phyloP scores from a whole-genome alignment of 345 rosid species.

The Gossypium raimondii region DNA sequence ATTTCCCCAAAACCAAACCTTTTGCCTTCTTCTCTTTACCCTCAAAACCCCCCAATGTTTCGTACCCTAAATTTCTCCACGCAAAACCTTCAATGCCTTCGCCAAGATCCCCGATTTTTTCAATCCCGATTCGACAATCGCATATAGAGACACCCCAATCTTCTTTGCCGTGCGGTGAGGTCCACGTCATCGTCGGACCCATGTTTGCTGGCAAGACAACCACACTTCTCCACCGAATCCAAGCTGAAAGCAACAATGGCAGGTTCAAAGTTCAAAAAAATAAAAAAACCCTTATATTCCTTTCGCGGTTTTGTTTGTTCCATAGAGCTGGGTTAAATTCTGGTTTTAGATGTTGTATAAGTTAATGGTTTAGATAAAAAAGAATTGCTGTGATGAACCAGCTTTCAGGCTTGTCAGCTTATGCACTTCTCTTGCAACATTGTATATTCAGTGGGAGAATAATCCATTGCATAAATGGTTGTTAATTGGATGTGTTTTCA shows the following conservation, averaged over 20 bases:
- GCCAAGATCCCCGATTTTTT: constrained; percentile 10
- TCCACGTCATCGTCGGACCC: constrained; percentile 77
- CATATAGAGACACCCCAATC: constrained; percentile 27
- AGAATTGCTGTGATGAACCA: too few species aligned
- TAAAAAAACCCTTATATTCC: too few species aligned
- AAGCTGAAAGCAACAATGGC: constrained; percentile 45
- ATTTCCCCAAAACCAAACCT: constrained; percentile 22
- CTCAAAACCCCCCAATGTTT: constrained; percentile 20
- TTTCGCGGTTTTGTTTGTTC: neutral
- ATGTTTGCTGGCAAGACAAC: constrained; percentile 80
- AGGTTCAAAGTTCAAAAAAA: constrained; percentile 37
- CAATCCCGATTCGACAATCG: constrained; percentile 20
- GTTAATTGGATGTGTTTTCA: neutral
- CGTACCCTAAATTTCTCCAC: constrained; percentile 15
- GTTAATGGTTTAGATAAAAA: neutral
- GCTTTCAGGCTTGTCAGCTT: too few species aligned
- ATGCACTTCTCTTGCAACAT: too few species aligned
- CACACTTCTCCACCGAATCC: constrained; percentile 62
- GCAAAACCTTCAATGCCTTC: constrained; percentile 22
- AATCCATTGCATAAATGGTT: too few species aligned
- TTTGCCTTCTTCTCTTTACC: constrained; percentile 24
- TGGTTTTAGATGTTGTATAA: neutral
- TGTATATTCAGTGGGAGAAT: too few species aligned
- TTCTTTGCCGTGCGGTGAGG: constrained; percentile 43
- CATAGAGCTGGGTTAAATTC: neutral